These are phyloP conservation scores for Flammula alnicola DNA, from an alignment of 1,284 basidiomycete genomes.

Conservation along the genomic window DNA sequence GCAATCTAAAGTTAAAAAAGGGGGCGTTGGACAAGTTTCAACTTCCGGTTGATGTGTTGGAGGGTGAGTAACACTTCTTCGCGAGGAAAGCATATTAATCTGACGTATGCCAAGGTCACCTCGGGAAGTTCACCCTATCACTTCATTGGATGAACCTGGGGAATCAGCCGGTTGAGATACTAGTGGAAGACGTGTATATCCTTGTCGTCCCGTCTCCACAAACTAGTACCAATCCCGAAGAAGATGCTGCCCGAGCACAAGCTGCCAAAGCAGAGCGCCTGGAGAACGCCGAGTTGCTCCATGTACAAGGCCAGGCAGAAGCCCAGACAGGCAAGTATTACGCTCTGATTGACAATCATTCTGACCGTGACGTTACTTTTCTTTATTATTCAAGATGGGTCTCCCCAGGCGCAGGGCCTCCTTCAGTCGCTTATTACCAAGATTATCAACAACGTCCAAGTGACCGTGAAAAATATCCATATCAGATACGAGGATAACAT, in stretches of 20 bases:
- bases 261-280: slow-evolving; percentile 90
- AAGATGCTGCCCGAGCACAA: slow-evolving; percentile 85
- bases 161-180: slow-evolving; percentile 90
- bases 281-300: slow-evolving; percentile 87
- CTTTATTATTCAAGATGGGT: slow-evolving; percentile 49
- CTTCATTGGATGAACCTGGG: slow-evolving; percentile 97
- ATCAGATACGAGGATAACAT: slow-evolving; percentile 96
- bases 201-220: slow-evolving; percentile 87
- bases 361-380: no score
- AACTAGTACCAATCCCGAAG: slow-evolving; percentile 76
- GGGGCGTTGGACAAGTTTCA: slow-evolving; percentile 96
- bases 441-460: slow-evolving; percentile 96
- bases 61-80: slow-evolving; percentile 61
- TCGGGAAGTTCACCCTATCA: slow-evolving; percentile 91
- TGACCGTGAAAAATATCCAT: slow-evolving; percentile 95
- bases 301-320: slow-evolving; percentile 69
- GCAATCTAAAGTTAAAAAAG: slow-evolving; percentile 88
- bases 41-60: slow-evolving; percentile 94
- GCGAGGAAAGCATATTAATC: neutral
- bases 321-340: slow-evolving; percentile 46
- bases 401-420: slow-evolving; percentile 81
- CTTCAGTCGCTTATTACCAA: slow-evolving; percentile 88
- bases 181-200: slow-evolving; percentile 95
- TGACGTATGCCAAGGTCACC: slow-evolving; percentile 62
- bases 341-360: neutral